Evolutionary conservation across 148 eudicot genomes (phyloP).

Genomic region (Oxyria digyna): DNA sequence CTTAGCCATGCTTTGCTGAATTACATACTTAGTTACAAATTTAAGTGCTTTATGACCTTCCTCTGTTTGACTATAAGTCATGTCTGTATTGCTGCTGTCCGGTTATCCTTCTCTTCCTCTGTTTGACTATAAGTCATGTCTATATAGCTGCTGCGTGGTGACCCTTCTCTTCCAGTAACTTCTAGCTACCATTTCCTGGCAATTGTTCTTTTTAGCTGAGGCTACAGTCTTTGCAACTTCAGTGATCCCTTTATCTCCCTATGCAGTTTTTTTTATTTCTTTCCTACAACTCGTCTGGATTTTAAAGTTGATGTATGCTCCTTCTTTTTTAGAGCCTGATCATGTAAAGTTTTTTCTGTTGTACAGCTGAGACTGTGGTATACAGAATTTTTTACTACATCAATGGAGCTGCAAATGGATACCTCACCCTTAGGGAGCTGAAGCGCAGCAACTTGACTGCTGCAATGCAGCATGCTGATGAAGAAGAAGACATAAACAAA

Average conservation of each 20-base stretch:
- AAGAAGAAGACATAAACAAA: conserved; percentile 96
- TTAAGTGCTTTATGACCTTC: not conserved
- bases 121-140: not conserved
- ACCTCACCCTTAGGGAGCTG: conserved; percentile 83
- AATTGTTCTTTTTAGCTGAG: not conserved
- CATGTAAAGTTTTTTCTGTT: conserved; percentile 12
- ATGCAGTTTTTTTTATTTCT: not conserved
- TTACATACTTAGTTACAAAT: not conserved
- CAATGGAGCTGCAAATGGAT: conserved; percentile 88
- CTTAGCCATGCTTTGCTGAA: not conserved
- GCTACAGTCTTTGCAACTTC: not conserved
- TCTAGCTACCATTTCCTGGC: not conserved
- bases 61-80: not conserved
- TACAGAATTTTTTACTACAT: conserved; percentile 91
- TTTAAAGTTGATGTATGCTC: not conserved
- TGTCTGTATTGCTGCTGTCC: not conserved
- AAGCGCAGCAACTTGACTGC: conserved; percentile 72
- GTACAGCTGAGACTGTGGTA: conserved; percentile 93
- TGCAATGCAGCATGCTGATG: conserved; percentile 98
- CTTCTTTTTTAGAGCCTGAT: not conserved
- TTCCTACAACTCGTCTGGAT: not conserved
- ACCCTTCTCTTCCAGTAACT: not conserved
- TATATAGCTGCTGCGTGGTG: not conserved
- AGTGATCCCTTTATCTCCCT: not conserved
- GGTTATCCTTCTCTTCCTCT: not conserved